These are phyloP conservation scores for Yarrowia sp. DNA, from an alignment of 805 yeast species.

Conservation along the genomic window DNA sequence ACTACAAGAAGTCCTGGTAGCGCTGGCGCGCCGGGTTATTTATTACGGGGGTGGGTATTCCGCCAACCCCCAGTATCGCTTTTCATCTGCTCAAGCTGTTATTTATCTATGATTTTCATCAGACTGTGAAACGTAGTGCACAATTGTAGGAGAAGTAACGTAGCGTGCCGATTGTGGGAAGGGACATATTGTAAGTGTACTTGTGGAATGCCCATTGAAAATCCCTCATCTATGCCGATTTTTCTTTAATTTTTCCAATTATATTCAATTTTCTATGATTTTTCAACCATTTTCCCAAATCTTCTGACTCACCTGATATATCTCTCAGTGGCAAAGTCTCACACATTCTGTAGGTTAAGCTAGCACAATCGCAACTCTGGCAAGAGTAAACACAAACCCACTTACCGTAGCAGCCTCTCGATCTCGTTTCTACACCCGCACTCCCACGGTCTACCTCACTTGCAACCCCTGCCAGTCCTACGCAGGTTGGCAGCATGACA, in stretches of 20 bases:
- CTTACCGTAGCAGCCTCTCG: background rate
- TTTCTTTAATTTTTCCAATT: too few species aligned
- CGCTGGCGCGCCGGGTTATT: conserved; percentile 21
- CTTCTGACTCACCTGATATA: conserved; percentile 3
- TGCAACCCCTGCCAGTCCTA: conserved; percentile 7
- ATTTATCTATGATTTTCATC: background rate
- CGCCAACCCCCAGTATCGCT: too few species aligned
- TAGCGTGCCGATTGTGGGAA: too few species aligned
- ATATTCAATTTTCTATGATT: background rate
- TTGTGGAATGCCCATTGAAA: too few species aligned
- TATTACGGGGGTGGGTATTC: background rate
- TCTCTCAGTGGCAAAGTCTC: conserved; percentile 26
- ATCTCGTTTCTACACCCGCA: too few species aligned
- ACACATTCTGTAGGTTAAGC: background rate
- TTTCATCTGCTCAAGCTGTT: background rate
- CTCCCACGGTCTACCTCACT: too few species aligned
- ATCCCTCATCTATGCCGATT: background rate
- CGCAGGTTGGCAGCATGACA: conserved; percentile 19
- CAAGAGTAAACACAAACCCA: background rate
- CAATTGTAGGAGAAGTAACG: too few species aligned
- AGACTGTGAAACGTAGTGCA: too few species aligned
- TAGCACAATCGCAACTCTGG: conserved; percentile 14
- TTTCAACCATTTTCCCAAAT: too few species aligned
- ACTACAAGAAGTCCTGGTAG: conserved; percentile 31
- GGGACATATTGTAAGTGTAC: too few species aligned